phyloP scores from a whole-genome alignment of 2,329 filamentous ascomycete genomes.

The Trichothecium sympodiale region DNA sequence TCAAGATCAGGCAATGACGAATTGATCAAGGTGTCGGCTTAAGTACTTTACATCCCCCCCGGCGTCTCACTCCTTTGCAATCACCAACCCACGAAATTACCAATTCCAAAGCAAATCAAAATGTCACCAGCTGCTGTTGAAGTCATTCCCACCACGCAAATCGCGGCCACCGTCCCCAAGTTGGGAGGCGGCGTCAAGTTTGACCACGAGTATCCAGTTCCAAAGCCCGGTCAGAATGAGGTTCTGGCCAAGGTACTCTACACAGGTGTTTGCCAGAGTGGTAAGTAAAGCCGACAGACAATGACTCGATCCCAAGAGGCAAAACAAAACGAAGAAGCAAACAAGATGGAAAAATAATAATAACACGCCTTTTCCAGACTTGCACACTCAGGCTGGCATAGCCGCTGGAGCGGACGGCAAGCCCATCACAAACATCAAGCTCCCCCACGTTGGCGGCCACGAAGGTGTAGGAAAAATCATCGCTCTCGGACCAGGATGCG shows the following conservation, averaged over 20 bases:
- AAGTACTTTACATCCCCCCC: too few species aligned
- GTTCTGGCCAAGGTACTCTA: constrained; percentile 10
- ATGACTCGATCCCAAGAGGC: too few species aligned
- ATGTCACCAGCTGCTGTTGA: constrained; percentile 1
- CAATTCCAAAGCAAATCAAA: too few species aligned
- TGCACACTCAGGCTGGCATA: constrained; percentile 8
- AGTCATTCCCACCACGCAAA: constrained; percentile 9
- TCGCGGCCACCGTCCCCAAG: constrained; percentile 9
- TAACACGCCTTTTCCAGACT: constrained; percentile 2
- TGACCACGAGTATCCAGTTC: constrained; percentile 8
- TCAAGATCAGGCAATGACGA: too few species aligned
- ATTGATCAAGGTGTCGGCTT: too few species aligned
- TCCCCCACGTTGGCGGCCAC: constrained; percentile 9
- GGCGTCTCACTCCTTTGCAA: too few species aligned
- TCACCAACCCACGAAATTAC: too few species aligned
- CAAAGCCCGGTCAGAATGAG: constrained; percentile 9
- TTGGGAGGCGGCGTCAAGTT: constrained; percentile 9
- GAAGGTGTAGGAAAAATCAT: constrained; percentile 8
- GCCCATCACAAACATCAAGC: constrained; percentile 6
- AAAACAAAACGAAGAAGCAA: background rate
- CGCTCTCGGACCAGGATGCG: constrained; percentile 6
- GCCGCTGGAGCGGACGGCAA: constrained; percentile 5
- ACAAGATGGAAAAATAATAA: too few species aligned
- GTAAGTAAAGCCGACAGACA: too few species aligned
- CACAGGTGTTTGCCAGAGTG: constrained; percentile 9